Evolutionary conservation across 2,329 filamentous ascomycete genomes (phyloP).

Genomic region (Scedosporium dehoogii): DNA sequence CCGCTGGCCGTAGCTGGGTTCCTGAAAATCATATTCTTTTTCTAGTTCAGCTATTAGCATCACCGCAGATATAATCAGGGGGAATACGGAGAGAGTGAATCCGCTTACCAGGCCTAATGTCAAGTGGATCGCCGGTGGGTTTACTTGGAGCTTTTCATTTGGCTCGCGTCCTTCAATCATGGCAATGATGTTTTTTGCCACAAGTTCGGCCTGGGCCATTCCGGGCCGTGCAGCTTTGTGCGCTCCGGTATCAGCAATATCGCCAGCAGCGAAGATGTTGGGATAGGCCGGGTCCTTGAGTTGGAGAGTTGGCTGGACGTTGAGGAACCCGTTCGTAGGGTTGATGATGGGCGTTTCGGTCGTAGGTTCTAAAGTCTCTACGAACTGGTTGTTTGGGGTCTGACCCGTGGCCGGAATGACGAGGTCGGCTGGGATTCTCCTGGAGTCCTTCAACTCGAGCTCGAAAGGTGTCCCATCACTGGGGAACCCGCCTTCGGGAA

Average conservation of each 20-base stretch:
- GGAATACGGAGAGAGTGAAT: not conserved
- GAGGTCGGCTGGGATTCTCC: constrained; percentile 6
- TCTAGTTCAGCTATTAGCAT: not conserved
- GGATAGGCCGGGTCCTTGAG: constrained; percentile 34
- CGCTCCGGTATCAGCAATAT: constrained; percentile 43
- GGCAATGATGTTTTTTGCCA: constrained; percentile 43
- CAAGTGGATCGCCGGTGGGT: constrained; percentile 41
- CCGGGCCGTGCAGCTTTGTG: constrained; percentile 42
- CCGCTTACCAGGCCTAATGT: constrained; percentile 39
- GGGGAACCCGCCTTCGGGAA: not conserved
- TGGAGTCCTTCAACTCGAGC: not conserved
- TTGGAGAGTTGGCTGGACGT: constrained; percentile 46
- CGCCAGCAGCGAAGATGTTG: constrained; percentile 53
- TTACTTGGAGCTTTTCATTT: constrained; percentile 31
- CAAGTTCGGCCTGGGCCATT: constrained; percentile 44
- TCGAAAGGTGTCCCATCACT: not conserved
- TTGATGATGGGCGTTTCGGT: constrained; percentile 20
- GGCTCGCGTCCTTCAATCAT: constrained; percentile 27
- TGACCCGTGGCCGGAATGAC: constrained; percentile 52
- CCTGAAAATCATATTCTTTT: not conserved
- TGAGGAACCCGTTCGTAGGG: constrained; percentile 36
- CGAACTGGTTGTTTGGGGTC: constrained; percentile 40
- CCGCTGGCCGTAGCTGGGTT: not conserved
- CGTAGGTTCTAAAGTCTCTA: constrained; percentile 30
- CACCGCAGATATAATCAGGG: not conserved